Evolutionary conservation across 1,139 yeast species (phyloP).

Genomic region (Suhomyces taliae): DNA sequence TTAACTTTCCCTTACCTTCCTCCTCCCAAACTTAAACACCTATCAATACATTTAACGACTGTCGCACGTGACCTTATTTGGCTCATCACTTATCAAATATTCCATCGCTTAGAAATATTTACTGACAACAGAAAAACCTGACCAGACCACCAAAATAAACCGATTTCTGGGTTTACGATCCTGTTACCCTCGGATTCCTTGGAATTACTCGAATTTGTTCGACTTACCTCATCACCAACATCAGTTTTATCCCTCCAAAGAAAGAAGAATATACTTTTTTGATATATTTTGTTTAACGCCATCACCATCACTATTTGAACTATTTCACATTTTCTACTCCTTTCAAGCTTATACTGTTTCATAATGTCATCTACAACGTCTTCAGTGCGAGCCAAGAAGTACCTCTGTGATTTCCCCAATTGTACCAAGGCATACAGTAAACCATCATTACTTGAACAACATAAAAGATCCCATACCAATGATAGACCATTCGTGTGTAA

Average conservation of each 20-base stretch:
- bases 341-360: not conserved
- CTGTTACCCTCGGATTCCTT: not conserved
- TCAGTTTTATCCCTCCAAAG: no score
- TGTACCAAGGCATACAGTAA: constrained; percentile 78
- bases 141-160: not conserved
- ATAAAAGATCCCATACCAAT: constrained; percentile 73
- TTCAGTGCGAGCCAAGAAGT: constrained; percentile 41
- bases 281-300: no score
- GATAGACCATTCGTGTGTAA: constrained; percentile 74
- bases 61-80: no score
- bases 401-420: constrained; percentile 58
- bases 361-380: constrained; percentile 7
- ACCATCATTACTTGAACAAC: constrained; percentile 84
- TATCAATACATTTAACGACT: no score
- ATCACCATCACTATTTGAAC: not conserved
- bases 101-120: not conserved
- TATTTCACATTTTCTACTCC: not conserved
- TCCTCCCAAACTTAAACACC: no score
- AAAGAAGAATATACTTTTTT: no score
- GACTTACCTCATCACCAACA: no score
- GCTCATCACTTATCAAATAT: no score
- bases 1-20: no score
- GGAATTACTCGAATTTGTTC: not conserved
- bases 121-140: not conserved
- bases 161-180: not conserved